Base-by-base conservation (phyloP, 1,284 basidiomycete genomes). In the Chalciporus sp. region DNA sequence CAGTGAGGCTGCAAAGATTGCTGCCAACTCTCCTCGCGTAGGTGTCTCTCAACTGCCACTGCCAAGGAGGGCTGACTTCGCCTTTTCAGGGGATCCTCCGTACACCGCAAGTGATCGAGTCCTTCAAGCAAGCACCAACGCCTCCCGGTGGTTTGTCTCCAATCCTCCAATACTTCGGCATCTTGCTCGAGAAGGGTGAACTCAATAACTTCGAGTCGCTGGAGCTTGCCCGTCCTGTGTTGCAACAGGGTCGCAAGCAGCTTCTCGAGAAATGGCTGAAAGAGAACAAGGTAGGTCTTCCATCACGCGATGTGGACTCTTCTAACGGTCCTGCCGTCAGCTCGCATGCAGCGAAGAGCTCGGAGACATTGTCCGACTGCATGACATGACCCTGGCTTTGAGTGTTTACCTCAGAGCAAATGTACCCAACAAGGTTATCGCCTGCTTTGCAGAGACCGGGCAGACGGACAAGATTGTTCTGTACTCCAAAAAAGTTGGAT, bases 221-320 rank as follows among this genome's bases (percentile, higher is more conserved):
- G 43, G 97, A 99, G 73, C 86, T 99, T 42, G 96, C 97, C 0
- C 87, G 94, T 49, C 97, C 97, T 20, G 97, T 99, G 12, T 79
- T 99, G 47, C 89, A 94, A 64, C 97, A 99, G 77, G 95, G 95
- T 51, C 87, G 95, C 68, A 99, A 99, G 77, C 95, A 98, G 68
- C 79, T 99, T 43, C 81, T 99, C 26, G 97, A 99, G 78, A 99
- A 99, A 71, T 99, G 97, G 97, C 78, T 99, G 61, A 99, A 99
- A 77, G 97, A 99, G 81, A 98, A 98, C 79, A 99, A 99, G 85
- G 92, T 86, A 58, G 31, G 69, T 55, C 12, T 47, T 43, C n/a
- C 3, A 6, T 45, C 19, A 42, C 2, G 7, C 48, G 40, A 29
- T 26, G 16, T 35, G 43, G 20, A 9, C 37, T 27, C 9, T 42